Percentiles rank a stretch among this genome's conserved stretches.
Evolutionary conservation across 345 rosid genomes (phyloP).

Genomic region (Capsella bursapastoris): DNA sequence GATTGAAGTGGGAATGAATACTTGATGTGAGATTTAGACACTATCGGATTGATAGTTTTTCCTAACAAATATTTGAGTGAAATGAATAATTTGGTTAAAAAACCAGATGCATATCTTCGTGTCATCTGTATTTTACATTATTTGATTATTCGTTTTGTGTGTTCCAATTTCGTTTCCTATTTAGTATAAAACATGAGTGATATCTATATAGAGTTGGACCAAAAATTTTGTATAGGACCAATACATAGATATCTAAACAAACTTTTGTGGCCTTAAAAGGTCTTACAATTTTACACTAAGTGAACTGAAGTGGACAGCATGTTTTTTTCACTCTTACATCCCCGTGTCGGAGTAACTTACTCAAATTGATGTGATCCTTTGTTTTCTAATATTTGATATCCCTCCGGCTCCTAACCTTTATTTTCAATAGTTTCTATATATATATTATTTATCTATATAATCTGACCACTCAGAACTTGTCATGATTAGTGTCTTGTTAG

Average conservation of each 20-base stretch:
- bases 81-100: no score
- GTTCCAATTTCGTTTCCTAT: not conserved
- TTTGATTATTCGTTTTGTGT: not conserved
- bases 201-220: not conserved
- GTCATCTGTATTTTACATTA: not conserved
- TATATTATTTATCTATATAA: slow-evolving; percentile 6
- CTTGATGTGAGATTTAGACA: slow-evolving; percentile 9
- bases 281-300: slow-evolving; percentile 10
- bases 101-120: not conserved
- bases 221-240: not conserved
- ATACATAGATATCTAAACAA: not conserved
- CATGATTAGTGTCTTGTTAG: slow-evolving; percentile 8
- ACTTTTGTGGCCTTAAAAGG: slow-evolving; percentile 3
- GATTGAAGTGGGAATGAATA: slow-evolving; percentile 9
- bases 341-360: slow-evolving; percentile 10
- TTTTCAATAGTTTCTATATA: not conserved
- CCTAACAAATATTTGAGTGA: no score
- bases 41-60: not conserved
- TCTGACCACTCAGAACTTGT: slow-evolving; percentile 8
- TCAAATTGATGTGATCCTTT: slow-evolving; percentile 11
- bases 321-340: not conserved
- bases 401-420: not conserved
- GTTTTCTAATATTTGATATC: not conserved
- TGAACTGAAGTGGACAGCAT: not conserved
- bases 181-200: not conserved